Conservation (phyloP, 2,329 filamentous ascomycete genomes). For the Colletotrichum limetticola region DNA sequence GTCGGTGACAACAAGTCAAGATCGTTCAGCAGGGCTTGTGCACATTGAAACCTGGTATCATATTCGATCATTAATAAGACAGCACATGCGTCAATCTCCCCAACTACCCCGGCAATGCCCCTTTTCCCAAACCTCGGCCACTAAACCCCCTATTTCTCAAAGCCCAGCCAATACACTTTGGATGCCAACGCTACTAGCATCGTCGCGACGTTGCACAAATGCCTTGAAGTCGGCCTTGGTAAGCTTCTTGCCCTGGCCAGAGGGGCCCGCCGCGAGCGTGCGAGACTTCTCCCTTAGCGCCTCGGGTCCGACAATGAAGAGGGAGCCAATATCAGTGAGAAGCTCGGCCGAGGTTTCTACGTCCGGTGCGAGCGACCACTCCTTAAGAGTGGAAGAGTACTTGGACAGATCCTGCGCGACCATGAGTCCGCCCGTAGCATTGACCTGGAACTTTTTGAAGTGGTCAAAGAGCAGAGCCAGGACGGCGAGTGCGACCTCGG, state of each 20-base stretch:
- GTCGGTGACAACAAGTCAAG: background rate
- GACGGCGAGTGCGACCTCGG: constrained; percentile 84
- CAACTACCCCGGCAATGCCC: background rate
- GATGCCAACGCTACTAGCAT: constrained; percentile 82
- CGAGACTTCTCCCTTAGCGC: constrained; percentile 77
- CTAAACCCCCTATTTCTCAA: constrained; percentile 39
- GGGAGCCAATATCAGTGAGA: constrained; percentile 89
- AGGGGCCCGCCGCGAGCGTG: constrained; percentile 59
- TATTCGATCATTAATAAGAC: constrained; percentile 19
- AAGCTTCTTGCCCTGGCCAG: constrained; percentile 62
- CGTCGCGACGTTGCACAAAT: constrained; percentile 87
- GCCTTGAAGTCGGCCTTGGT: constrained; percentile 80
- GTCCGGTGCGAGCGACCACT: constrained; percentile 80
- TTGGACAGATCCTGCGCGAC: constrained; percentile 96
- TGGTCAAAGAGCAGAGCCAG: constrained; percentile 87
- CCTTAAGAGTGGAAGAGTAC: constrained; percentile 86
- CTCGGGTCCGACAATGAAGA: constrained; percentile 93
- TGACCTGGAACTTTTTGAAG: constrained; percentile 94
- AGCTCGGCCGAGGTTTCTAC: constrained; percentile 81
- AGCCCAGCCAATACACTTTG: constrained; percentile 82
- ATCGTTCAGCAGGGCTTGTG: background rate
- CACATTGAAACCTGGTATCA: constrained; percentile 23
- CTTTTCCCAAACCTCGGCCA: background rate
- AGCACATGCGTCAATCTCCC: background rate
- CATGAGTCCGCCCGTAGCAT: constrained; percentile 92